Percentiles rank a stretch among this genome's conserved stretches.
Evolutionary conservation across 176 grass and related monocot species (phyloP).

Genomic region (Hsuehochloa calcarea): DNA sequence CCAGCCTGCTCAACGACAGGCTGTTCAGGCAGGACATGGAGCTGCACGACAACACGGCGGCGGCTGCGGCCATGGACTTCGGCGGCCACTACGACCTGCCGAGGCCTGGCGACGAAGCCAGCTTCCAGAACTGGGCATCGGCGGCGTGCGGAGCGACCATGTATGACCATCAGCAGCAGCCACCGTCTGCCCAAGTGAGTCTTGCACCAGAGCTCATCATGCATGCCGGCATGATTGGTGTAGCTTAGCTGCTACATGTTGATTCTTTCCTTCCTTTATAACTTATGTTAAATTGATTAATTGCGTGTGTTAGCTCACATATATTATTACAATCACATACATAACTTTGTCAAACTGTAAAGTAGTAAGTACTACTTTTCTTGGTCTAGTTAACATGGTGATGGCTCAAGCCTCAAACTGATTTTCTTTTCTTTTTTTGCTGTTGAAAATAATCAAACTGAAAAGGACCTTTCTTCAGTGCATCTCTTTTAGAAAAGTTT

Average conservation of each 20-base stretch:
- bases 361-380: too few relatives aligned
- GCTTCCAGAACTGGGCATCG: constrained; percentile 72
- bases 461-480: too few relatives aligned
- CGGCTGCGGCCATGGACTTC: constrained; percentile 26
- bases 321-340: background rate
- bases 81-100: constrained; percentile 49
- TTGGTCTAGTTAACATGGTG: background rate
- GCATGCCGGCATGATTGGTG: background rate
- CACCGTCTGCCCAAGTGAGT: constrained; percentile 58
- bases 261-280: background rate
- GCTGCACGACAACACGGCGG: constrained; percentile 21
- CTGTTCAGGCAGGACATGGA: constrained; percentile 55
- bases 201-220: constrained; percentile 6
- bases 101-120: constrained; percentile 55
- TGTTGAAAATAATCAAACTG: too few relatives aligned
- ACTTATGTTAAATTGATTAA: background rate
- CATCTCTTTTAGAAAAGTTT: too few relatives aligned
- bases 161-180: constrained; percentile 51
- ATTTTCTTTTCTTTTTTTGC: too few relatives aligned
- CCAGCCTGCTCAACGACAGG: constrained; percentile 41
- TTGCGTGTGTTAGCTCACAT: background rate
- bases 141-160: constrained; percentile 41
- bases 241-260: background rate
- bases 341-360: background rate
- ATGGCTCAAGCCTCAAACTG: background rate